Conservation (phyloP, 225 moss, liverwort and hornwort genomes). For the Marchantia paleacea region DNA sequence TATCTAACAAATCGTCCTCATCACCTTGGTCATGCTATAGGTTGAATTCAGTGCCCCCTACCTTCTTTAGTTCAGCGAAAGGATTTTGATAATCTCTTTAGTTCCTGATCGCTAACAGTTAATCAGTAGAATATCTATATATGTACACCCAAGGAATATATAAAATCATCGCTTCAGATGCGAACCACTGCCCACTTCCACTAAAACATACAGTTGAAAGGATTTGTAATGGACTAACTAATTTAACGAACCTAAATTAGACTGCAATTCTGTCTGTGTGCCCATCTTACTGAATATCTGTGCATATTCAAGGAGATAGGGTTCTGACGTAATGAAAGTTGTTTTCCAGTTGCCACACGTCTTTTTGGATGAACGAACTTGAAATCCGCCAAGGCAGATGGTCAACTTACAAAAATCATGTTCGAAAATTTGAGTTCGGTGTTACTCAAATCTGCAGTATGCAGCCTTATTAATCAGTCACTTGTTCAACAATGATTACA, state of each 20-base stretch:
- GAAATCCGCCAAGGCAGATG: background rate
- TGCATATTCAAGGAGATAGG: background rate
- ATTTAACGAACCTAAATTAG: too few species aligned
- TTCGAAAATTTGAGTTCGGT: conserved; percentile 10
- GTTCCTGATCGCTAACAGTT: background rate
- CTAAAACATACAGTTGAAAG: too few species aligned
- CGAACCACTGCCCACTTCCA: background rate
- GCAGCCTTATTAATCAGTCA: background rate
- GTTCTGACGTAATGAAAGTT: background rate
- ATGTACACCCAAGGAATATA: background rate
- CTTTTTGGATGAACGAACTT: conserved; percentile 5
- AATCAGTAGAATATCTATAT: background rate
- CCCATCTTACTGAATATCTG: background rate
- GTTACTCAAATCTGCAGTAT: background rate
- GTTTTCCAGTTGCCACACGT: conserved; percentile 9
- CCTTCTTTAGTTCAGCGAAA: background rate
- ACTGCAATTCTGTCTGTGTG: too few species aligned
- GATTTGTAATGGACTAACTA: too few species aligned
- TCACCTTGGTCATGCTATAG: background rate
- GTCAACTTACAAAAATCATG: background rate
- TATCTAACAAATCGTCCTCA: background rate
- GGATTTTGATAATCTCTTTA: background rate
- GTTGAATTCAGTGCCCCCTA: background rate
- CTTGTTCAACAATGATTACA: background rate
- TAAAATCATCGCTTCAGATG: background rate